Conservation (phyloP, 805 yeast genomes). For the Nakazawaea laoshanensis region DNA sequence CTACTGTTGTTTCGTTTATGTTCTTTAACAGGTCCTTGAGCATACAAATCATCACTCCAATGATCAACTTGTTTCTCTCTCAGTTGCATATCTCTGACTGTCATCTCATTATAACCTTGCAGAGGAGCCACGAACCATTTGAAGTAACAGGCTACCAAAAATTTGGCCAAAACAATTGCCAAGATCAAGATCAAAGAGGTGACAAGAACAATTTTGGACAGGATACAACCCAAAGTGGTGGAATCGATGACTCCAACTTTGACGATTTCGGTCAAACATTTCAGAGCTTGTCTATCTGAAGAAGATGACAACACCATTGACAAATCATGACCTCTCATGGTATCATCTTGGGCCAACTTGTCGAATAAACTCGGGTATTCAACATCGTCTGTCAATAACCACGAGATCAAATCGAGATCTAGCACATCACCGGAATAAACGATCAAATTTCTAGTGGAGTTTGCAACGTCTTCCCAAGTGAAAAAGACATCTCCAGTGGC, state of each 20-base stretch:
- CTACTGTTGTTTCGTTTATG: constrained; percentile 26
- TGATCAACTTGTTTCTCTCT: constrained; percentile 67
- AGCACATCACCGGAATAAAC: constrained; percentile 88
- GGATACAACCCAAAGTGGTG: constrained; percentile 88
- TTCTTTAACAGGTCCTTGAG: constrained; percentile 41
- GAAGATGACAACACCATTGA: constrained; percentile 62
- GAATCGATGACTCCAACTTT: constrained; percentile 88
- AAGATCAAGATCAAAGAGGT: constrained; percentile 79
- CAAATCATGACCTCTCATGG: constrained; percentile 71
- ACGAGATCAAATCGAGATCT: constrained; percentile 67
- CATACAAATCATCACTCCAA: constrained; percentile 62
- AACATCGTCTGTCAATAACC: constrained; percentile 65
- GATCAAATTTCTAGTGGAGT: constrained; percentile 64
- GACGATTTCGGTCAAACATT: constrained; percentile 76
- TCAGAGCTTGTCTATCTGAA: constrained; percentile 63
- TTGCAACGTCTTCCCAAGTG: constrained; percentile 81
- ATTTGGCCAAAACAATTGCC: constrained; percentile 69
- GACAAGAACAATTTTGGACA: constrained; percentile 75
- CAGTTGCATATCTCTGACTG: constrained; percentile 49
- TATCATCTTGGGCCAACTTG: constrained; percentile 42
- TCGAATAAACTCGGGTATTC: constrained; percentile 69
- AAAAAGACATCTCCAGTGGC: constrained; percentile 72
- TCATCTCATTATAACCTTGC: constrained; percentile 71
- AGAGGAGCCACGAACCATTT: constrained; percentile 71
- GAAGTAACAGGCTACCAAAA: constrained; percentile 81